A percentile compares a stretch with the other conserved stretches of the same genome.
phyloP scores from a whole-genome alignment of 2,329 filamentous ascomycete species.

The Periconia sp. region DNA sequence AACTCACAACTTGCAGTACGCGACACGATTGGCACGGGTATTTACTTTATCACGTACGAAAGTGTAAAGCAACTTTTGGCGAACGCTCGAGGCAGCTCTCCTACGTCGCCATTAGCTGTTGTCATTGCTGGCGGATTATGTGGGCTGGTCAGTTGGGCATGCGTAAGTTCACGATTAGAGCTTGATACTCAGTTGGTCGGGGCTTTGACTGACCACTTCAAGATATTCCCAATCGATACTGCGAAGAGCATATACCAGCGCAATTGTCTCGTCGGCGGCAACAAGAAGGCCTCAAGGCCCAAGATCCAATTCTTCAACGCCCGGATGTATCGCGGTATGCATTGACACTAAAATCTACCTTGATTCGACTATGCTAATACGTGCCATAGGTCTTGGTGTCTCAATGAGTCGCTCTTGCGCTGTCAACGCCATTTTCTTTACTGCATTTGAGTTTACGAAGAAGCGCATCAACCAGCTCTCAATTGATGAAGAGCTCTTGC shows the following conservation, averaged over 20 bases:
- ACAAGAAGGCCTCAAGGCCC: slow-evolving; percentile 61
- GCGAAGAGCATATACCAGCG: slow-evolving; percentile 87
- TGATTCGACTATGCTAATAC: slow-evolving; percentile 6
- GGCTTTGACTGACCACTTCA: slow-evolving; percentile 10
- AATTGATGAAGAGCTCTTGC: slow-evolving; percentile 44
- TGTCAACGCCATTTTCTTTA: slow-evolving; percentile 90
- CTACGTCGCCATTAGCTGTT: slow-evolving; percentile 81
- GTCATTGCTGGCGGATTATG: slow-evolving; percentile 80
- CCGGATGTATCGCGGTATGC: slow-evolving; percentile 76
- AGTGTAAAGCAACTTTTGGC: slow-evolving; percentile 82
- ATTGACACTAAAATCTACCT: no score
- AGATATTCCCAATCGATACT: slow-evolving; percentile 72
- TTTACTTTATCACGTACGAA: slow-evolving; percentile 91
- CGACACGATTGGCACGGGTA: slow-evolving; percentile 81
- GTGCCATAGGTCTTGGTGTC: slow-evolving; percentile 66
- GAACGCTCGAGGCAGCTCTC: slow-evolving; percentile 73
- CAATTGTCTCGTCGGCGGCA: slow-evolving; percentile 74
- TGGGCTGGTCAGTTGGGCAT: slow-evolving; percentile 84
- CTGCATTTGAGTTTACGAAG: slow-evolving; percentile 83
- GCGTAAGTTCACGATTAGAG: slow-evolving; percentile 58
- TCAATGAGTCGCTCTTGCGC: slow-evolving; percentile 83
- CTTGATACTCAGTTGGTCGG: not conserved
- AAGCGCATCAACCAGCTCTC: slow-evolving; percentile 56
- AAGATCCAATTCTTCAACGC: slow-evolving; percentile 79
- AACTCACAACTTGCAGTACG: slow-evolving; percentile 62